Evolutionary conservation across 2,329 filamentous ascomycete species (phyloP).

Genomic region (Penicillium freii): DNA sequence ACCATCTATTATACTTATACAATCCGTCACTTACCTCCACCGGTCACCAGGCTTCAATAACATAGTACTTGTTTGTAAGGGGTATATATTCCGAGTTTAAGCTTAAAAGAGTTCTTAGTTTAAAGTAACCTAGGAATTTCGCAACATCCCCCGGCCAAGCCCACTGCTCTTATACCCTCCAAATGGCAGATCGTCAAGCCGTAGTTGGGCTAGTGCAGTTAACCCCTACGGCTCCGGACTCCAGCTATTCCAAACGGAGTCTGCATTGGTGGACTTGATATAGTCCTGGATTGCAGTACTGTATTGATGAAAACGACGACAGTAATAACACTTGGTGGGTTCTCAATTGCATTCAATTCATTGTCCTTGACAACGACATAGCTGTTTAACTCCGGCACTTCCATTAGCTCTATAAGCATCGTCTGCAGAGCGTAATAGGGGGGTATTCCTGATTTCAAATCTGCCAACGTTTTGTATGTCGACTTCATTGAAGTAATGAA

Average conservation of each 20-base stretch:
- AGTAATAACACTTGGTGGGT: no score
- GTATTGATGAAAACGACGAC: no score
- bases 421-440: no score
- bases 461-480: no score
- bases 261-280: no score
- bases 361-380: no score
- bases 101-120: neutral
- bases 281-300: no score
- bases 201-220: slow-evolving; percentile 67
- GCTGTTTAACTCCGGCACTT: no score
- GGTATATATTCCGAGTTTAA: neutral
- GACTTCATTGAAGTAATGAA: no score
- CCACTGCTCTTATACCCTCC: slow-evolving; percentile 29
- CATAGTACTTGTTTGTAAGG: neutral
- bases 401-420: no score
- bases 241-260: slow-evolving; percentile 52
- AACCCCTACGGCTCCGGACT: slow-evolving; percentile 63
- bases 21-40: neutral
- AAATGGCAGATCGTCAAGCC: slow-evolving; percentile 40
- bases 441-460: no score
- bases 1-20: neutral
- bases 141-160: slow-evolving; percentile 8
- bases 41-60: neutral
- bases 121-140: neutral
- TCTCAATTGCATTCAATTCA: no score